These are phyloP conservation scores for Tolypocladium endophyticum DNA, from an alignment of 2,329 filamentous ascomycete genomes.

Conservation along the genomic window DNA sequence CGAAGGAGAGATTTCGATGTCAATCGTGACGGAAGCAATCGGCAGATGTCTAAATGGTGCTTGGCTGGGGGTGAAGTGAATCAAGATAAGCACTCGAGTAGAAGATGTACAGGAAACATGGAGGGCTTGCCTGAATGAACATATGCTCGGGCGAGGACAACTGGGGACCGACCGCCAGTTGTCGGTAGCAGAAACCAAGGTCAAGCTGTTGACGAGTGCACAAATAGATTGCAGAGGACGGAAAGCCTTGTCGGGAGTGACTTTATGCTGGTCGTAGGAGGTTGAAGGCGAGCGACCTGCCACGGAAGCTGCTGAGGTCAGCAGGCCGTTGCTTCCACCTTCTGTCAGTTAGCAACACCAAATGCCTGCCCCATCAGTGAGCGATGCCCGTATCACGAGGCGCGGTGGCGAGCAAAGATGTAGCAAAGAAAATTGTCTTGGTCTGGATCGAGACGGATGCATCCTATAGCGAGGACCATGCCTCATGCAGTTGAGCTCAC, in stretches of 20 bases:
- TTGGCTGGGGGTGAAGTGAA: slow-evolving; percentile 2
- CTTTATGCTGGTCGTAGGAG: neutral
- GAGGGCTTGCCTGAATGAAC: neutral
- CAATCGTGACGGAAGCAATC: neutral
- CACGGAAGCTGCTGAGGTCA: neutral
- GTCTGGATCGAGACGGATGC: slow-evolving; percentile 5
- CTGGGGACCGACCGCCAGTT: too few relatives aligned
- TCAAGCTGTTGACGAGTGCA: neutral
- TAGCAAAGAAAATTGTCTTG: slow-evolving; percentile 3
- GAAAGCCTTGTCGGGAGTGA: neutral
- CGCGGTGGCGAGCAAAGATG: neutral
- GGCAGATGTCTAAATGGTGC: slow-evolving; percentile 2
- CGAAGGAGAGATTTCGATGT: neutral
- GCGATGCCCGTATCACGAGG: neutral
- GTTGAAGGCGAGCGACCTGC: neutral
- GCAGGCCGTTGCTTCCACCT: too few relatives aligned
- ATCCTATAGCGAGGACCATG: slow-evolving; percentile 2
- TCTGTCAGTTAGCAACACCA: neutral
- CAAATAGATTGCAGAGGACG: neutral
- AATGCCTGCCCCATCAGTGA: neutral
- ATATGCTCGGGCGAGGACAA: neutral
- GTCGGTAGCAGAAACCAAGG: neutral
- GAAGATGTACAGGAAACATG: neutral
- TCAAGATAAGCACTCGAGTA: neutral
- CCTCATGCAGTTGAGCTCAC: slow-evolving; percentile 4